phyloP scores from a whole-genome alignment of 169 alveolate genomes.

The Plasmodium cynomolgi region DNA sequence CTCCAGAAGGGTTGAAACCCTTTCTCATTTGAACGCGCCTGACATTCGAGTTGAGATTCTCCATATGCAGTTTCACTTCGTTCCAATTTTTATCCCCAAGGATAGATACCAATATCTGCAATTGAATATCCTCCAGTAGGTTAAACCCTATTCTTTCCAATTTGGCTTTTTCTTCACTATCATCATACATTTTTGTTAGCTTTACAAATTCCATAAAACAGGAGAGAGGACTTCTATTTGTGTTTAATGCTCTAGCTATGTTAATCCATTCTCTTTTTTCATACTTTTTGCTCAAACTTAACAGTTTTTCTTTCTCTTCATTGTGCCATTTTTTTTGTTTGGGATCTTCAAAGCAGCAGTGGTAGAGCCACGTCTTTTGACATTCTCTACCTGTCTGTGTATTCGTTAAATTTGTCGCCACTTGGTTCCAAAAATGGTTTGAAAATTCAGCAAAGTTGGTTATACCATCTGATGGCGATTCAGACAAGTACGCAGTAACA shows the following conservation, averaged over 20 bases:
- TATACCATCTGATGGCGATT: neutral
- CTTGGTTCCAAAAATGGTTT: slow-evolving; percentile 35
- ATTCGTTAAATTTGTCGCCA: slow-evolving; percentile 18
- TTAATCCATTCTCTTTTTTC: slow-evolving; percentile 31
- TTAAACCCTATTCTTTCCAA: slow-evolving; percentile 71
- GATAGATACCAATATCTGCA: slow-evolving; percentile 66
- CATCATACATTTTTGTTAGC: slow-evolving; percentile 54
- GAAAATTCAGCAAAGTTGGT: slow-evolving; percentile 17
- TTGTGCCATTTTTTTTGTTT: slow-evolving; percentile 55
- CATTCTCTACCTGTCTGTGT: slow-evolving; percentile 24
- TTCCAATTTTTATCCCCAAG: slow-evolving; percentile 66
- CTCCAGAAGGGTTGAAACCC: neutral
- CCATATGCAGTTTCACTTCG: slow-evolving; percentile 56
- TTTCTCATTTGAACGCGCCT: slow-evolving; percentile 31
- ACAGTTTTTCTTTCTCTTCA: slow-evolving; percentile 44
- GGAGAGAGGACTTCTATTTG: slow-evolving; percentile 56
- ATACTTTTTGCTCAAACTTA: slow-evolving; percentile 38
- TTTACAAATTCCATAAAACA: slow-evolving; percentile 64
- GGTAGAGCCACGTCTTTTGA: slow-evolving; percentile 63
- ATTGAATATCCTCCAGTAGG: slow-evolving; percentile 66
- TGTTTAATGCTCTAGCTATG: slow-evolving; percentile 70
- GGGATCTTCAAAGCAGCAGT: slow-evolving; percentile 65
- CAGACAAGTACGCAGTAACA: neutral
- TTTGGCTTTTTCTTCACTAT: neutral
- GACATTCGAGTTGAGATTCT: slow-evolving; percentile 29